Evolutionary conservation across 176 grass and related monocot species (phyloP).

Genomic region (Hordeum marinum): DNA sequence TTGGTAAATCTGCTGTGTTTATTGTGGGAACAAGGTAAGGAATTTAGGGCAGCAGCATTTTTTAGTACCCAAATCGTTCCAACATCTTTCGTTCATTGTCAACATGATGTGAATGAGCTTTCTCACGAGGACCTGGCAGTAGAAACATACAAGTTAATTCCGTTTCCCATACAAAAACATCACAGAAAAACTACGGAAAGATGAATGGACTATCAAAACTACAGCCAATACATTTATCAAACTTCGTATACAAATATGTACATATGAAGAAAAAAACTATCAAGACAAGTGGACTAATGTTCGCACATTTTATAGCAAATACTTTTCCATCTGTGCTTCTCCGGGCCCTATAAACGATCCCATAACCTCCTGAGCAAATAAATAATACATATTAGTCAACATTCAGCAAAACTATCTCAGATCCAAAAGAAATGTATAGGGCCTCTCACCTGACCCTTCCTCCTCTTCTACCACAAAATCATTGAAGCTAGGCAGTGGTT

Average conservation of each 20-base stretch:
- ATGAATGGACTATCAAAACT: not conserved
- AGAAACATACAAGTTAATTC: constrained; percentile 34
- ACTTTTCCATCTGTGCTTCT: constrained; percentile 59
- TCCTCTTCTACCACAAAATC: constrained; percentile 78
- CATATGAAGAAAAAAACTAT: constrained; percentile 3
- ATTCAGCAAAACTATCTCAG: not conserved
- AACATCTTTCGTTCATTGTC: constrained; percentile 91
- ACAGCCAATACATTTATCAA: not conserved
- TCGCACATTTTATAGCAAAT: constrained; percentile 95
- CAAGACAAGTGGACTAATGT: not conserved
- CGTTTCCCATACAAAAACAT: constrained; percentile 12
- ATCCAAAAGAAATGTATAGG: not conserved
- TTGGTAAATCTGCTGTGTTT: not conserved
- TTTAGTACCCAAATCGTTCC: constrained; percentile 79
- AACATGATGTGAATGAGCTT: constrained; percentile 85
- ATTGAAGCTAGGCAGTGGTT: constrained; percentile 61
- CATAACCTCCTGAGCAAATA: constrained; percentile 74
- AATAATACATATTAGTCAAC: constrained; percentile 6
- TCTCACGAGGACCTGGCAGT: constrained; percentile 67
- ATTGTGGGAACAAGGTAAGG: not conserved
- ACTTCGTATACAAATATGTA: not conserved
- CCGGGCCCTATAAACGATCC: constrained; percentile 76
- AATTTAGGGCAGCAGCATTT: not conserved
- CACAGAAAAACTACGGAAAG: not conserved
- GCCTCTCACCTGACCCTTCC: constrained; percentile 85